A percentile compares a stretch with the other conserved stretches of the same genome.
Conservation (phyloP, 176 grass and related monocot genomes). For the Zoysia japonica region DNA sequence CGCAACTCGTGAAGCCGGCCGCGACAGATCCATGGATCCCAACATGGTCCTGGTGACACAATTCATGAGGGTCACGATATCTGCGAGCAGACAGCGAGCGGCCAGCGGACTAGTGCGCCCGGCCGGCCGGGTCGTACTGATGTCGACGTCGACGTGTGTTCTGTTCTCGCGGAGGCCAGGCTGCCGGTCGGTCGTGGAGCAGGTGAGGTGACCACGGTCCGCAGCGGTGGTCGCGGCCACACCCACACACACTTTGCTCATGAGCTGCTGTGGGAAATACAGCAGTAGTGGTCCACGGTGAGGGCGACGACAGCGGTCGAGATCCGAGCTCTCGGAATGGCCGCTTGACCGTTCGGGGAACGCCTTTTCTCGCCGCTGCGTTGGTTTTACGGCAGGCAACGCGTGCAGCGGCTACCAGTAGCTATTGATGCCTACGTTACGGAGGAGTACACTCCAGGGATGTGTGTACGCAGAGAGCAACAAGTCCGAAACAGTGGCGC, state of each 20-base stretch:
- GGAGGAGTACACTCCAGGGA: too few species aligned
- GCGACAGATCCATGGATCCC: background rate
- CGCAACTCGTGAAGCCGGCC: background rate
- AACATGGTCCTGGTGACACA: background rate
- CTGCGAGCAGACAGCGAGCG: background rate
- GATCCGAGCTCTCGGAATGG: constrained; percentile 60
- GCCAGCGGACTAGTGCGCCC: background rate
- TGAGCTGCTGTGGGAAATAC: background rate
- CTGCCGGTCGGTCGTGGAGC: background rate
- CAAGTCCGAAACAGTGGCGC: too few species aligned
- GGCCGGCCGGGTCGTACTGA: background rate
- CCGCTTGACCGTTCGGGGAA: constrained; percentile 36
- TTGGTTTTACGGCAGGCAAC: background rate
- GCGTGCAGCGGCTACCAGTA: background rate
- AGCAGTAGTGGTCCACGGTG: constrained; percentile 22
- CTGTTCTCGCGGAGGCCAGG: background rate
- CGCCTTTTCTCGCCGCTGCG: background rate
- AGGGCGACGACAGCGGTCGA: constrained; percentile 20
- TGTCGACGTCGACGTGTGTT: background rate
- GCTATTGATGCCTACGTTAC: background rate
- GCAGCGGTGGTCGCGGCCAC: background rate
- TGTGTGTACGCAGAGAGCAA: background rate
- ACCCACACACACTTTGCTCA: constrained; percentile 35
- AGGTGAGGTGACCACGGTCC: constrained; percentile 3
- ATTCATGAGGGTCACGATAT: constrained; percentile 1